Evolutionary conservation across 108 stramenopile genomes (phyloP), one percentile per base, ranked within the genome.

Genomic region (Cyclotella sp.): DNA sequence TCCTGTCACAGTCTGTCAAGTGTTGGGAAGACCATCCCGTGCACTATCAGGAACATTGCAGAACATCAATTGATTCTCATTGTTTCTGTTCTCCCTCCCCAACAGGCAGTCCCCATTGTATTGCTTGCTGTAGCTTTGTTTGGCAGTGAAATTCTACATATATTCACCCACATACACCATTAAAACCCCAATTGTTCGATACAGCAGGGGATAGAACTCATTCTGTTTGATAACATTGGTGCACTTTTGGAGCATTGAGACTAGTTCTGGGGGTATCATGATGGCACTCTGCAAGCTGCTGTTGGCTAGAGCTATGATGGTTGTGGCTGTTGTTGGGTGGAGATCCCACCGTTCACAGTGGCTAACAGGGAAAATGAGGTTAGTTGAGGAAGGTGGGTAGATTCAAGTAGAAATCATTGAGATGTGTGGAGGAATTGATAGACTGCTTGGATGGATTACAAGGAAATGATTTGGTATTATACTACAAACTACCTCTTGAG

Each of bases 181-280:
- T 12, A 84, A 67, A 5, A 55, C 64, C 57, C 57, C 30, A 69
- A 91, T 73, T 0, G 90, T 87, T 28, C 85, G 82, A 60, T 88
- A 91, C 49, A 91, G 65, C 24, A 91, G 59, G 19, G 88, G 77
- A 47, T 86, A 79, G 68, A 89, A 89, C 65, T 91, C 84, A 12
- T 76, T 81, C 2, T 79, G 70, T 72, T 91, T 88, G 44, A 91
- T 88, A 58, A 89, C 61, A 26, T 78, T 63, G 54, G 90, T 88
- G 67, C 87, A 88, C 70, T 84, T 85, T n/a, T 88, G 81, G 43
- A 91, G 79, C 85, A 91, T 74, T n/a, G 73, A 53, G 15, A 88
- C 88, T 16, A 91, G 63, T 24, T 73, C 82, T 45, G 63, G 11
- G n/a, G 73, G 68, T 26, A 69, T 64, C 44, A 64, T 14, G 29